Evolutionary conservation across 2,329 filamentous ascomycete species (phyloP).

Genomic region (Alternaria ventricosa): DNA sequence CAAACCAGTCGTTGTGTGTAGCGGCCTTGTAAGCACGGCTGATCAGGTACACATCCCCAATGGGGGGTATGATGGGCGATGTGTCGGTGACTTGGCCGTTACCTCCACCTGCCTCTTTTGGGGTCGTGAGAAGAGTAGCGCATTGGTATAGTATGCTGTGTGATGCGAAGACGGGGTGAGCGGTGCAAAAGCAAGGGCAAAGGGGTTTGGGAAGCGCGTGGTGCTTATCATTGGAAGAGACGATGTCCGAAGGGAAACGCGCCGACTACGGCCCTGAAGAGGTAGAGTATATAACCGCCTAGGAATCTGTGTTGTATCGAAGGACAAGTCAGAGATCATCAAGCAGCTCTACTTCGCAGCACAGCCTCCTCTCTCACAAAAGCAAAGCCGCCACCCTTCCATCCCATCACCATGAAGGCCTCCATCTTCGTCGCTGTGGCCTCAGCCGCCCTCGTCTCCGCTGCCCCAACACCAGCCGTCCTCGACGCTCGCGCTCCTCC

Average conservation of each 20-base stretch:
- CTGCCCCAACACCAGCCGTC: slow-evolving; percentile 36
- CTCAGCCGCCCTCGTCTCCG: slow-evolving; percentile 30
- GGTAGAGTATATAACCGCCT: slow-evolving; percentile 24
- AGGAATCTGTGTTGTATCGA: slow-evolving; percentile 5
- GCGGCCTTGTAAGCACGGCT: slow-evolving; percentile 10
- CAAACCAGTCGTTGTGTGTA: slow-evolving; percentile 19
- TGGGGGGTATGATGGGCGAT: slow-evolving; percentile 22
- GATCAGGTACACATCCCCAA: slow-evolving; percentile 30
- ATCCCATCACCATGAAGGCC: slow-evolving; percentile 37
- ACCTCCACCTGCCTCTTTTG: slow-evolving; percentile 35
- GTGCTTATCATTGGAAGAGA: slow-evolving; percentile 37
- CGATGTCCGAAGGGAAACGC: slow-evolving; percentile 6
- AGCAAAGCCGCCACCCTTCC: background rate
- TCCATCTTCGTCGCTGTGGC: slow-evolving; percentile 33
- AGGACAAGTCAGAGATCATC: slow-evolving; percentile 3
- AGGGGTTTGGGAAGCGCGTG: slow-evolving; percentile 24
- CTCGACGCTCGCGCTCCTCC: slow-evolving; percentile 56
- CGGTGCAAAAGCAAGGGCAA: slow-evolving; percentile 18
- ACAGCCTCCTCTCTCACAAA: background rate
- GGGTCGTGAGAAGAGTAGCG: slow-evolving; percentile 26
- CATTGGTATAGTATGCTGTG: slow-evolving; percentile 7
- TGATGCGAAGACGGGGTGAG: slow-evolving; percentile 1
- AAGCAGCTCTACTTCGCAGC: background rate
- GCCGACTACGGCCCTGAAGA: background rate
- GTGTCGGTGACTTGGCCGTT: slow-evolving; percentile 23